Evolutionary conservation across 257 asterid genomes (phyloP), one percentile per base, ranked within the genome.

Genomic region (Buddleja alternifolia): DNA sequence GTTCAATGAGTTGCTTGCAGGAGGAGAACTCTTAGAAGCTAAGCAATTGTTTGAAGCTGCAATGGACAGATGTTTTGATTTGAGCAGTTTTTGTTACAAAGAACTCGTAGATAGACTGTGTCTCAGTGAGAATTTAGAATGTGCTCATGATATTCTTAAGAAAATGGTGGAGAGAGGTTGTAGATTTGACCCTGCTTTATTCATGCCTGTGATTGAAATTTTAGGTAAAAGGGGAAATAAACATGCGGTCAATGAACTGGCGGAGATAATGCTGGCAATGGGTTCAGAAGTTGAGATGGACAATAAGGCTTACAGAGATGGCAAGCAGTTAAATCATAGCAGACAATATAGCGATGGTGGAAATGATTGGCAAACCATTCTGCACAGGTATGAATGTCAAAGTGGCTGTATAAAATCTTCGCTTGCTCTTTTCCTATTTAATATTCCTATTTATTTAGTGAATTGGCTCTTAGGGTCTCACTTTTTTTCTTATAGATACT

Each of bases 141-240:
- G 47, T 64, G 95, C 92, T 58, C 69, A 47, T 60, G 82, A 76
- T 67, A 73, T 88, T 69, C 84, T 93, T 57, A 81, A 77, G 59
- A 85, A 81, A 77, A 81, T 90, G 99, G 55, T 86, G 73, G 70
- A 69, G 67, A 72, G 76, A 48, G 96, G 90, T 37, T 87, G 81
- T 76, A 85, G 67, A 44, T 84, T 93, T 78, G 97, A 90, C 69
- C 89, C 95, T 69, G 97, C 93, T 54, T 68, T 82, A 14, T 88
- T 90, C 79, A 78, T 90, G 96, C 93, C 96, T 52, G 86, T 90
- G 78, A 88, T 93, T 67, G 96, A 90, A 63, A 81, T 79, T 71
- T 80, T 93, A 54, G 77, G 72, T 53, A 83, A 72, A 65, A 67
- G 45, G 56, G 90, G 97, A 70, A 80, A 73, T 69, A 90, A 90